Percentiles rank a stretch among this genome's conserved stretches.
Evolutionary conservation across 1,284 basidiomycete species (phyloP).

Genomic region (Grifola frondosa): DNA sequence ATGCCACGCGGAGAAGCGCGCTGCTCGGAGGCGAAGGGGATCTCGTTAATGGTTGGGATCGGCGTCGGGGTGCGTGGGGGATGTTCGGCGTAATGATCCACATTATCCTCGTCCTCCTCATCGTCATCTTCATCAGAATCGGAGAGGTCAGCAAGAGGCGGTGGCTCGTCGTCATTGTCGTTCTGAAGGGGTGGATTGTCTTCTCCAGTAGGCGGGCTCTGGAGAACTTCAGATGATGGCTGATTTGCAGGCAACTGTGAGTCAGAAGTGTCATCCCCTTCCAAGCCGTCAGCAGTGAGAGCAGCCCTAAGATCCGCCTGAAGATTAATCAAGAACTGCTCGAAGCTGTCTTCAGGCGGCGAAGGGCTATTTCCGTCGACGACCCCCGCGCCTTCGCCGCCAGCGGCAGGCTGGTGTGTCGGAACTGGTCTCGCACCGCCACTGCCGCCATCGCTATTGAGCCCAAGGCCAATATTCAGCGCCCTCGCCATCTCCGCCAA

Average conservation of each 20-base stretch:
- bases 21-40: conserved; percentile 15
- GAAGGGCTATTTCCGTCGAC: conserved; percentile 21
- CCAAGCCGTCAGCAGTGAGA: conserved; percentile 37
- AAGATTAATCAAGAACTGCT: conserved; percentile 71
- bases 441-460: conserved; percentile 27
- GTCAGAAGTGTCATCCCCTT: too few relatives aligned
- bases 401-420: not conserved
- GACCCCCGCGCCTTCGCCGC: not conserved
- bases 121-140: conserved; percentile 21
- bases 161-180: conserved; percentile 28
- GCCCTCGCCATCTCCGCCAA: conserved; percentile 75
- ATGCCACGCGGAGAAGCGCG: not conserved
- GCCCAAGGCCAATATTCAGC: conserved; percentile 67
- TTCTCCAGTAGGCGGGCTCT: conserved; percentile 3
- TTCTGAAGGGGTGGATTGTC: conserved; percentile 8
- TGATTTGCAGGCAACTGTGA: too few relatives aligned
- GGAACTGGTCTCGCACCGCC: not conserved
- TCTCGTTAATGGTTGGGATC: conserved; percentile 16
- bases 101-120: conserved; percentile 12
- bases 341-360: conserved; percentile 72
- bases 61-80: conserved; percentile 20
- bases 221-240: not conserved
- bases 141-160: conserved; percentile 26
- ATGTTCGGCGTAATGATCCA: conserved; percentile 1
- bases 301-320: conserved; percentile 66